Base-by-base conservation (phyloP, 2,329 filamentous ascomycete species). In the Helotiales sp. region DNA sequence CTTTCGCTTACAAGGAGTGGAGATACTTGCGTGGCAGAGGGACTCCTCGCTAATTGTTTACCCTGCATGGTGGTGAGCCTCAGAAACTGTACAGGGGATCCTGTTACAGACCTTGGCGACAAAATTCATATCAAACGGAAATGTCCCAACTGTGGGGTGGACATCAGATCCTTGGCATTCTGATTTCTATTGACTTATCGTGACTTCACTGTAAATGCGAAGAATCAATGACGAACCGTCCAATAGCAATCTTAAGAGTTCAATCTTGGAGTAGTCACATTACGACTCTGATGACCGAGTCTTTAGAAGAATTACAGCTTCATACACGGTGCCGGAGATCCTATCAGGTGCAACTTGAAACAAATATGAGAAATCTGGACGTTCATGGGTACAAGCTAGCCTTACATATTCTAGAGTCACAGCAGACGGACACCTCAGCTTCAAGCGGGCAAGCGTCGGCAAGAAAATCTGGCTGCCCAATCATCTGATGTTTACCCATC, bases 1-100 rank as follows among this genome's bases (percentile, higher is more conserved):
- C 6, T 54, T 15, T 54, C 52, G 42, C 42, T 54, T 48, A 30
- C 30, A 54, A 34, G 42, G 42, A 47, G 52, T 40, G 30, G 42
- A 38, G 24, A 29, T 29, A 48, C 15, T 47, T 38, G 42, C 30
- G 52, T 48, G 42, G 31, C 30, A 27, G 30, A 27, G 31, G 22
- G 31, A 19, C 25, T 13, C 44, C 30, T 22, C 42, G 42, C 40
- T 30, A 54, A 38, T 19, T 46, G 40, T 48, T 47, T 27, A 40
- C 52, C 24, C 46, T 47, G 44, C 24, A 8, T 47, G 24, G 22
- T 27, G 25, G 24, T 44, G 42, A 54, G 30, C 40, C 40, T 54
- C 42, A 30, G 3, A 30, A 38, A 46, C 19, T 48, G 34, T 33
- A 46, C 29, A 33, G n/a, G 29, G 36, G 12, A 29, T 15, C n/a